phyloP scores from a whole-genome alignment of 176 grass and related monocot genomes.

The Aegilops umbellulata region DNA sequence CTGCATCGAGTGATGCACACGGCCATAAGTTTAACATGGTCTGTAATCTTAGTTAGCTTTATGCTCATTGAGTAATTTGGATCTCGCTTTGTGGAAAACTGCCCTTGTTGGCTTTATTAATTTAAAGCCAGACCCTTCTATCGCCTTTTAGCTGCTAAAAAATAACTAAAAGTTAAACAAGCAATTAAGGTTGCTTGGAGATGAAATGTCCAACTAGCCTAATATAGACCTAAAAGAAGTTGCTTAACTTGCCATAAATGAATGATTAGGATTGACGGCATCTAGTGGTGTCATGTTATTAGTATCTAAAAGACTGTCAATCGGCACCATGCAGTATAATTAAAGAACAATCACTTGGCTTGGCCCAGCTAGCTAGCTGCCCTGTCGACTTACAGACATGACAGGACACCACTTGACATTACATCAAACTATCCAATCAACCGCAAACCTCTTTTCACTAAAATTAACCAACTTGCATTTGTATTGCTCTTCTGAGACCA shows the following conservation, averaged over 20 bases:
- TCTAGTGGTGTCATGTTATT: neutral
- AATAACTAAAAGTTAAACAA: neutral
- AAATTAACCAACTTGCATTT: neutral
- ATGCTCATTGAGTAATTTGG: too few species aligned
- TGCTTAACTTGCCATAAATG: neutral
- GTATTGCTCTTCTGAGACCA: neutral
- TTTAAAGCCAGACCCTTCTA: too few species aligned
- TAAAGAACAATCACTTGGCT: neutral
- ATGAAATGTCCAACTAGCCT: slow-evolving; percentile 25
- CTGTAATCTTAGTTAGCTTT: too few species aligned
- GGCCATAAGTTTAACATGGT: too few species aligned
- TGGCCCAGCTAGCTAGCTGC: neutral
- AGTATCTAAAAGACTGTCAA: neutral
- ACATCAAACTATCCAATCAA: neutral
- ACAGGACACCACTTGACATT: neutral
- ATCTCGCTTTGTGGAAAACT: too few species aligned
- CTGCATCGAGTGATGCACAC: too few species aligned
- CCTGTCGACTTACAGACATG: neutral
- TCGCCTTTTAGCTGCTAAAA: too few species aligned
- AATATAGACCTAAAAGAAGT: neutral
- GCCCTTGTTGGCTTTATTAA: too few species aligned
- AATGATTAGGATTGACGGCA: neutral
- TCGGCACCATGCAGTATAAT: neutral
- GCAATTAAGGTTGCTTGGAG: slow-evolving; percentile 20
- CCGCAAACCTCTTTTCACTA: neutral